Percentiles rank a stretch among this genome's conserved stretches.
These are phyloP conservation scores for Ochetophila trinervis DNA, from an alignment of 306 rosid species.

Conservation along the genomic window DNA sequence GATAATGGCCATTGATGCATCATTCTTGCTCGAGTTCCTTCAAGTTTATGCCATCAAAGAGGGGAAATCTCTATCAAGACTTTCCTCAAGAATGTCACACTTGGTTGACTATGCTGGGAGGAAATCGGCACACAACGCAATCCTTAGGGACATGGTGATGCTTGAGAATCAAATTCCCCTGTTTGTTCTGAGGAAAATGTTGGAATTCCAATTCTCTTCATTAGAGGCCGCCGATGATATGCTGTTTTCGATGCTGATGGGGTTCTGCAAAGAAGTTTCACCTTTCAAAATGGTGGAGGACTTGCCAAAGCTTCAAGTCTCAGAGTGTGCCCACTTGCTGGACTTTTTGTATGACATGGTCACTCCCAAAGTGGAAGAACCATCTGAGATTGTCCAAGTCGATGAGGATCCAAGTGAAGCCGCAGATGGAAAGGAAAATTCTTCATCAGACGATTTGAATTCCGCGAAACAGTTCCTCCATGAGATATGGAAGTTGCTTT, in stretches of 20 bases:
- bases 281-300: slow-evolving; percentile 54
- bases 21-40: slow-evolving; percentile 69
- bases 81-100: slow-evolving; percentile 59
- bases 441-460: background rate
- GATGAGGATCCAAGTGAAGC: slow-evolving; percentile 27
- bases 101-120: slow-evolving; percentile 56
- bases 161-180: slow-evolving; percentile 84
- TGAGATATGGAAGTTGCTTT: slow-evolving; percentile 45
- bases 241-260: slow-evolving; percentile 49
- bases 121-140: slow-evolving; percentile 57
- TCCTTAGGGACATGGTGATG: slow-evolving; percentile 72
- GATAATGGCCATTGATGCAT: slow-evolving; percentile 74
- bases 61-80: slow-evolving; percentile 25
- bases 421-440: slow-evolving; percentile 22
- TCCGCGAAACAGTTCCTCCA: slow-evolving; percentile 28
- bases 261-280: slow-evolving; percentile 53
- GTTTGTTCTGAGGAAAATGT: slow-evolving; percentile 51
- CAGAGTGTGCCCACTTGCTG: slow-evolving; percentile 52
- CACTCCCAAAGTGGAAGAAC: slow-evolving; percentile 37
- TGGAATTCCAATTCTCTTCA: slow-evolving; percentile 43
- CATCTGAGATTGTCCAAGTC: slow-evolving; percentile 23
- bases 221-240: slow-evolving; percentile 42
- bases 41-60: slow-evolving; percentile 44
- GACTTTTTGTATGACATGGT: slow-evolving; percentile 57
- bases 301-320: slow-evolving; percentile 35